phyloP scores from a whole-genome alignment of 1,139 yeast genomes.

The Eremothecium coryli region DNA sequence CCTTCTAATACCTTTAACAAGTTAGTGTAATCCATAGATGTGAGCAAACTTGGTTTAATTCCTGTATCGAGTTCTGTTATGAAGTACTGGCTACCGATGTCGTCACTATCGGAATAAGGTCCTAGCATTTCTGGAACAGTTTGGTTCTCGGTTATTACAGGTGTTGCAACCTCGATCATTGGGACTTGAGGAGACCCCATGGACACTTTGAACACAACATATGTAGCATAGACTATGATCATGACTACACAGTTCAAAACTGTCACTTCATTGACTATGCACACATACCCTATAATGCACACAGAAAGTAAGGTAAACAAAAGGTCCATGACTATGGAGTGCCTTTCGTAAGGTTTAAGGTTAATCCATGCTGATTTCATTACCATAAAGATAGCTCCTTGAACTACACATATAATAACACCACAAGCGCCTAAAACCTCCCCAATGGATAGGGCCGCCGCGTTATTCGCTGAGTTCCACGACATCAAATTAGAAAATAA shows the following conservation, averaged over 20 bases:
- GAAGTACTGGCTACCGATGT: conserved; percentile 1
- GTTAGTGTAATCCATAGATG: conserved; percentile 26
- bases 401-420: conserved; percentile 29
- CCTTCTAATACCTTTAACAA: conserved; percentile 22
- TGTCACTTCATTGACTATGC: conserved; percentile 20
- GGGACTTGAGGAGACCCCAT: conserved; percentile 1
- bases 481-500: conserved; percentile 58
- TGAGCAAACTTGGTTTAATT: conserved; percentile 25
- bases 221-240: conserved; percentile 21
- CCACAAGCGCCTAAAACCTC: conserved; percentile 46
- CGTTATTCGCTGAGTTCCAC: conserved; percentile 47
- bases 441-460: conserved; percentile 68
- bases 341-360: conserved; percentile 16
- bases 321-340: conserved; percentile 22
- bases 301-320: conserved; percentile 21
- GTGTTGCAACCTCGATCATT: conserved; percentile 1
- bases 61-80: conserved; percentile 9
- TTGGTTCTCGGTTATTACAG: background rate
- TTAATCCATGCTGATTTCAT: conserved; percentile 21
- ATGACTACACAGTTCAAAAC: conserved; percentile 23
- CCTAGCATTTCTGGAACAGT: background rate
- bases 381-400: conserved; percentile 27
- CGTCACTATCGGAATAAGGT: conserved; percentile 4
- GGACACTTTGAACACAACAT: conserved; percentile 16
- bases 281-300: conserved; percentile 19